Base-by-base conservation (phyloP, 495 filamentous ascomycete species). In the Rhizodiscina lignyota region DNA sequence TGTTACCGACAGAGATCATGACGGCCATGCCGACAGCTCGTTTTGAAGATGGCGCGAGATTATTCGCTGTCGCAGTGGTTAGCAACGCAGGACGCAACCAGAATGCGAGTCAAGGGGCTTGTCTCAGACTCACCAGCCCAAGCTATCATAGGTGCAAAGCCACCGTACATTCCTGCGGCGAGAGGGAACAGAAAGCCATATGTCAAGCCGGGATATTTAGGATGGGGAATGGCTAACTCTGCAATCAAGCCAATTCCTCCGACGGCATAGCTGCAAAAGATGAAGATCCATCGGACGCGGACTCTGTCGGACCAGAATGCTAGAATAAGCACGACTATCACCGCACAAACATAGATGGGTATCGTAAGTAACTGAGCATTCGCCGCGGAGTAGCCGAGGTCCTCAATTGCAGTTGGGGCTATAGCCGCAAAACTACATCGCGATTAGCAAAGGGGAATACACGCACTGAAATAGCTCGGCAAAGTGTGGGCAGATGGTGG, bases 11-110 rank as follows among this genome's bases (percentile, higher is more conserved):
- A 0, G 61, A 57, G 31, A 74, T 52, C 45, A 70, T 56, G 48
- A 73, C 48, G 1, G 63, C 71, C 0, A 66, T 60, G 2, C 61
- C 65, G 17, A 76, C 64, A 8, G 64, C 61, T 12, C 71, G 65
- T 46, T 78, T 77, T 47, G 70, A 77, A 41, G 76, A 69, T 13
- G 72, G 71, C 1, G 64, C 62, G 3, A 74, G 55, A 40, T 73
- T 72, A 35, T 67, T 68, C 13, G 56, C n/a, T n/a, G n/a, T n/a
- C n/a, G n/a, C n/a, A n/a, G n/a, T n/a, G n/a, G n/a, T n/a, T n/a
- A n/a, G n/a, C n/a, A n/a, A n/a, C n/a, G n/a, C n/a, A n/a, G n/a
- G n/a, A n/a, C n/a, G n/a, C n/a, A n/a, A n/a, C n/a, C n/a, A n/a
- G n/a, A n/a, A n/a, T n/a, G n/a, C n/a, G n/a, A n/a, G n/a, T n/a